phyloP scores from a whole-genome alignment of 768 basidiomycete species.

The Clitopilus hobsonii region DNA sequence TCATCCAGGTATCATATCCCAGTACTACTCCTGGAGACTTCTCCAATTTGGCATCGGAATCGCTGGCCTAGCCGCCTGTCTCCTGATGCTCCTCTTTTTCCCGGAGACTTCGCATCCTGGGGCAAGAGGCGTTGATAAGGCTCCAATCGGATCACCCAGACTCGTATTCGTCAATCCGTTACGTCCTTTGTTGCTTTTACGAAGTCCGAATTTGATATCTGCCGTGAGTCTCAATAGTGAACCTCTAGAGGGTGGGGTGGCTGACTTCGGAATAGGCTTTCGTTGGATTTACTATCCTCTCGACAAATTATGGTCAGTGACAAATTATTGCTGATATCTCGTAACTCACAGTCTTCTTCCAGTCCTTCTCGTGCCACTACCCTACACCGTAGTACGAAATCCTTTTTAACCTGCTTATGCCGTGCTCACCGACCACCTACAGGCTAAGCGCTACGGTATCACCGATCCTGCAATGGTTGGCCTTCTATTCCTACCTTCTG shows the following conservation, averaged over 20 bases:
- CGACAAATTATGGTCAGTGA: slow-evolving; percentile 41
- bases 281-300: slow-evolving; percentile 23
- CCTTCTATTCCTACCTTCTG: slow-evolving; percentile 55
- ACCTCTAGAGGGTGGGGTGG: too few species aligned
- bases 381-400: slow-evolving; percentile 58
- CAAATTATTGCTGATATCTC: neutral
- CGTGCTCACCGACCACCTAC: slow-evolving; percentile 15
- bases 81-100: slow-evolving; percentile 29
- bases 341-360: neutral
- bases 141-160: too few species aligned
- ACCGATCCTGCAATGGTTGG: slow-evolving; percentile 54
- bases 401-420: neutral
- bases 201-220: too few species aligned
- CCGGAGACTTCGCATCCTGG: slow-evolving; percentile 52
- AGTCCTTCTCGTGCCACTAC: slow-evolving; percentile 49
- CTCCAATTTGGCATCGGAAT: too few species aligned
- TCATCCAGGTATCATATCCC: too few species aligned
- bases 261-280: slow-evolving; percentile 46
- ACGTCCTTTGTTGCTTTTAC: too few species aligned
- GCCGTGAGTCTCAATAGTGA: too few species aligned
- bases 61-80: slow-evolving; percentile 22
- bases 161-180: too few species aligned
- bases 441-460: slow-evolving; percentile 53
- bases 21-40: too few species aligned
- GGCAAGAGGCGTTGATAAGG: slow-evolving; percentile 31